phyloP scores from a whole-genome alignment of 1,284 basidiomycete genomes.

The Cutaneotrichosporon sp. region DNA sequence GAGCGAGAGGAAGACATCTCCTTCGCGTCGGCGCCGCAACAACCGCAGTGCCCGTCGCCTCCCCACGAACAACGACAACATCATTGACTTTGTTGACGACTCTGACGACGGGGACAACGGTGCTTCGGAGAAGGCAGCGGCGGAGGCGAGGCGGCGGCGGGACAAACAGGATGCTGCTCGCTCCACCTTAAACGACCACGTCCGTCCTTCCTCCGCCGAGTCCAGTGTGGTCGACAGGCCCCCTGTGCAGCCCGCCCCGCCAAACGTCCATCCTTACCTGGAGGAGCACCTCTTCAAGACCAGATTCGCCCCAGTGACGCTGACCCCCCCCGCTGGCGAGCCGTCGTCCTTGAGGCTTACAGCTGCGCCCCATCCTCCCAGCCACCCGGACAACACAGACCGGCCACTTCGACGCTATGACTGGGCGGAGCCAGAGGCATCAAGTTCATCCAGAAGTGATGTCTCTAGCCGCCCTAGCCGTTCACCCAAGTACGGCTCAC shows the following conservation, averaged over 20 bases:
- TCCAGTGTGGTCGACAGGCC: not conserved
- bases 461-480: not conserved
- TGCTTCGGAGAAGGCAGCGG: not conserved
- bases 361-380: not conserved
- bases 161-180: not conserved
- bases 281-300: conserved; percentile 5
- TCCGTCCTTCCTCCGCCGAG: not conserved
- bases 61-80: not conserved
- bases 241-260: not conserved
- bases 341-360: not conserved
- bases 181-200: conserved; percentile 18
- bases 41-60: not conserved
- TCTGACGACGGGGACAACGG: not conserved
- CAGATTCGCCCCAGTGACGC: not conserved
- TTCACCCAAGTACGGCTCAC: not conserved
- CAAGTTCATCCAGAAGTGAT: not conserved
- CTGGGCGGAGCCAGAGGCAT: conserved; percentile 1
- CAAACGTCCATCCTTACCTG: conserved; percentile 8
- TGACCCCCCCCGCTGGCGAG: not conserved
- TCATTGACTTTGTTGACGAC: conserved; percentile 5
- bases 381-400: not conserved
- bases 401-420: not conserved
- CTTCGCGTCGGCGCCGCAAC: not conserved
- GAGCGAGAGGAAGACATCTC: not conserved
- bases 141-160: not conserved